Evolutionary conservation across 2,329 filamentous ascomycete genomes (phyloP).

Genomic region (Mollisia scopiformis): DNA sequence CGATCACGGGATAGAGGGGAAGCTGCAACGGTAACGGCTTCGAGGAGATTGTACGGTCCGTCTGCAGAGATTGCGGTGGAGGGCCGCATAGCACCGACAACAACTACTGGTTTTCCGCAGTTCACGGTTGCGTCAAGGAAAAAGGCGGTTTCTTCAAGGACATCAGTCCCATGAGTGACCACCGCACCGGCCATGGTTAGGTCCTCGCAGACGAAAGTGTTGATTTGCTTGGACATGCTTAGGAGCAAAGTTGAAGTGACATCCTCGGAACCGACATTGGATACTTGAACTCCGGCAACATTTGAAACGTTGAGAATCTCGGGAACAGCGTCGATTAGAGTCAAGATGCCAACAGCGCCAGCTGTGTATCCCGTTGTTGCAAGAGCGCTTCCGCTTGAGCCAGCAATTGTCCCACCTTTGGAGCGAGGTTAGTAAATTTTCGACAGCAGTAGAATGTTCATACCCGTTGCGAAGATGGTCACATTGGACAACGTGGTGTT

Average conservation of each 20-base stretch:
- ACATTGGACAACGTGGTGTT: constrained; percentile 27
- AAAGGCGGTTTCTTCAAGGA: constrained; percentile 65
- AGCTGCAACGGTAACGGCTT: constrained; percentile 59
- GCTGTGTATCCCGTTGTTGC: constrained; percentile 59
- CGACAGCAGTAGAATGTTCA: background rate
- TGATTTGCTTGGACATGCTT: constrained; percentile 50
- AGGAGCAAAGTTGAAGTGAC: constrained; percentile 54
- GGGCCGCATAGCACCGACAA: constrained; percentile 66
- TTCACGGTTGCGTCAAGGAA: constrained; percentile 62
- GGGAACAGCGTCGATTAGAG: constrained; percentile 57
- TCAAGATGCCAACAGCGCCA: constrained; percentile 35
- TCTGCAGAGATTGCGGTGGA: constrained; percentile 65
- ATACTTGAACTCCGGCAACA: constrained; percentile 54
- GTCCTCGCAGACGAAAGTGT: constrained; percentile 41
- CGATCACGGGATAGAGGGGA: constrained; percentile 48
- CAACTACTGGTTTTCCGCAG: constrained; percentile 59
- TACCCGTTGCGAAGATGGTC: constrained; percentile 32
- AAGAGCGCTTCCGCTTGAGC: constrained; percentile 49
- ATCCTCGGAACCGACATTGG: constrained; percentile 50
- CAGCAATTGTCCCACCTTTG: constrained; percentile 61
- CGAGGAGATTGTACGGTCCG: constrained; percentile 63
- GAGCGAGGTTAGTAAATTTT: background rate
- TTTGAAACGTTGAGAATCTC: constrained; percentile 57
- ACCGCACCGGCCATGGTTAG: constrained; percentile 51
- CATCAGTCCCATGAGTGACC: constrained; percentile 68